A percentile compares a stretch with the other conserved stretches of the same genome.
Conservation (phyloP, 2,329 filamentous ascomycete species). For the Epicoccum nigrum region DNA sequence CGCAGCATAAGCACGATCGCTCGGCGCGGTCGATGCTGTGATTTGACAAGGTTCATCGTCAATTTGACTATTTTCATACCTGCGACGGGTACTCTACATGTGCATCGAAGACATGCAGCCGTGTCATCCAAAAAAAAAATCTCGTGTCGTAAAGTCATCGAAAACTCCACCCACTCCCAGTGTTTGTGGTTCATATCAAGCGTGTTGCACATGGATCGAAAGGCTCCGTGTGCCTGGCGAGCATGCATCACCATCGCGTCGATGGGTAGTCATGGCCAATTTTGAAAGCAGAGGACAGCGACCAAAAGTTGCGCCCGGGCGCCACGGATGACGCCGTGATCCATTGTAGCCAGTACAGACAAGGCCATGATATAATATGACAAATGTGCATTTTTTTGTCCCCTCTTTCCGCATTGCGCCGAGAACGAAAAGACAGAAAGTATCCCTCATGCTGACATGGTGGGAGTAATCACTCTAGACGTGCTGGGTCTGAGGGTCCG, state of each 20-base stretch:
- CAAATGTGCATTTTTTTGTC: background rate
- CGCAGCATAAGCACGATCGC: background rate
- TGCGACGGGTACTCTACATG: constrained; percentile 3
- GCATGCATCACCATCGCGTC: background rate
- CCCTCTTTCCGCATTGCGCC: background rate
- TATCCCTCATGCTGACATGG: background rate
- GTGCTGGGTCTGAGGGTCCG: constrained; percentile 20
- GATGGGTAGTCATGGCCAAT: background rate
- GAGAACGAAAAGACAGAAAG: background rate
- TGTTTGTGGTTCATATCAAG: constrained; percentile 2
- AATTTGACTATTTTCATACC: constrained; percentile 10
- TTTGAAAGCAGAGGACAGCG: background rate
- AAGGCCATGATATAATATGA: constrained; percentile 5
- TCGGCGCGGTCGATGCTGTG: background rate
- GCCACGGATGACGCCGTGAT: constrained; percentile 5
- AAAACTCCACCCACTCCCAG: background rate
- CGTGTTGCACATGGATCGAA: constrained; percentile 12
- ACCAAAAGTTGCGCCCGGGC: background rate
- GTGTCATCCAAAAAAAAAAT: constrained; percentile 3
- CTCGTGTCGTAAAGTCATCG: constrained; percentile 1
- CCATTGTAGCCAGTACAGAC: constrained; percentile 8
- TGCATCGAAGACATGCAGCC: constrained; percentile 4
- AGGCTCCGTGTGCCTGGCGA: background rate
- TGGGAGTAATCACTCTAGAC: constrained; percentile 1
- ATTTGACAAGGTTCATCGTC: background rate